Percentiles rank a stretch among this genome's conserved stretches.
Evolutionary conservation across 1,284 basidiomycete species (phyloP).

Genomic region (Inonotus hispidus): DNA sequence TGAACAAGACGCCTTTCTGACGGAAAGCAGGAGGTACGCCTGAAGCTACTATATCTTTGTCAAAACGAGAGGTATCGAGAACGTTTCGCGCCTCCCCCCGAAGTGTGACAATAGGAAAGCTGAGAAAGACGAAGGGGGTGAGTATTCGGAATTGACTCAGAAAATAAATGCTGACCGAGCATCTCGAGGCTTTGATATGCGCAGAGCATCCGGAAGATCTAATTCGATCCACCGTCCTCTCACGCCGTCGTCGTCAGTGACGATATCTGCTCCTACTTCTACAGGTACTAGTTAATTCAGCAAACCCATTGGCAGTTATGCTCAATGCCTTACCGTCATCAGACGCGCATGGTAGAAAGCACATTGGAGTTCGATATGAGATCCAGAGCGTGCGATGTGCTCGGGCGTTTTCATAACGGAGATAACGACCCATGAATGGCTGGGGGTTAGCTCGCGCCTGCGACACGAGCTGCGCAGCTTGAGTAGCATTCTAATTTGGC

Average conservation of each 20-base stretch:
- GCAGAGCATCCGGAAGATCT: conserved; percentile 51
- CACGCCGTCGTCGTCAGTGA: conserved; percentile 19
- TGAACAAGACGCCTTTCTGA: conserved; percentile 40
- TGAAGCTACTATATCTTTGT: conserved; percentile 2
- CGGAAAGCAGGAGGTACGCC: conserved; percentile 24
- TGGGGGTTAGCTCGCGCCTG: conserved; percentile 49
- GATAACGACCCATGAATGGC: conserved; percentile 59
- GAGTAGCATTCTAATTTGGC: conserved; percentile 43
- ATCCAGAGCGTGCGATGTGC: conserved; percentile 68
- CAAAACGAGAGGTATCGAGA: conserved; percentile 5
- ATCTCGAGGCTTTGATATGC: conserved; percentile 36
- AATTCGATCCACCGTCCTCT: conserved; percentile 30
- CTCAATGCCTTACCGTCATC: conserved; percentile 11
- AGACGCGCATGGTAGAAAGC: conserved; percentile 30
- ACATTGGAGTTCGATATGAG: conserved; percentile 56
- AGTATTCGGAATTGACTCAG: not conserved
- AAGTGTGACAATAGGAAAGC: conserved; percentile 51
- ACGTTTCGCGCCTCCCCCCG: conserved; percentile 42
- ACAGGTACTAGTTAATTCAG: not conserved
- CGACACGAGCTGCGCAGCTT: conserved; percentile 54
- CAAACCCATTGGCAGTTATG: not conserved
- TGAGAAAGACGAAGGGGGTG: conserved; percentile 24
- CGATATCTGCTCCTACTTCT: conserved; percentile 21
- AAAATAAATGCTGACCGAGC: conserved; percentile 38
- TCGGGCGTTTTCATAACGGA: conserved; percentile 73